These are phyloP conservation scores for Nakazawaea anatomiae DNA, from an alignment of 805 yeast species.

Conservation along the genomic window DNA sequence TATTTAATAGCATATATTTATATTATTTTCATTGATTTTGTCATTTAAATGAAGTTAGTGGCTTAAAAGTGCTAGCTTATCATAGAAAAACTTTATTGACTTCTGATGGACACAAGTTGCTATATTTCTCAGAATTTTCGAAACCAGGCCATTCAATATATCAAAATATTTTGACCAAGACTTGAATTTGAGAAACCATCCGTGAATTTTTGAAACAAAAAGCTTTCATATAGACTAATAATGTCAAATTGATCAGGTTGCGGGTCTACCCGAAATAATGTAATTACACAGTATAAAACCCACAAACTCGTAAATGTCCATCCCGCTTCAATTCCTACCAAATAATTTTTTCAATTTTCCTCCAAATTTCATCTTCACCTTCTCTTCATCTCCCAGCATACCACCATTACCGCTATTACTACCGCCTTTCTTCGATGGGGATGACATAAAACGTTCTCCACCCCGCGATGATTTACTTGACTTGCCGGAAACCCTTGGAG, in stretches of 20 bases:
- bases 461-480: not conserved
- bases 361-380: slow-evolving; percentile 26
- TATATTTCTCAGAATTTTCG: too few relatives aligned
- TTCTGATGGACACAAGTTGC: too few relatives aligned
- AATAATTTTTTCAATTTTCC: slow-evolving; percentile 29
- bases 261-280: not conserved
- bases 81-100: too few relatives aligned
- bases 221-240: too few relatives aligned
- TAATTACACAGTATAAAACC: not conserved
- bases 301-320: not conserved
- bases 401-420: not conserved
- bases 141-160: too few relatives aligned
- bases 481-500: not conserved
- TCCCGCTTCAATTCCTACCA: slow-evolving; percentile 15
- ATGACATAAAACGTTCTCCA: not conserved
- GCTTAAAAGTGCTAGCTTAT: too few relatives aligned
- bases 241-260: not conserved
- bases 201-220: too few relatives aligned
- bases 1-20: too few relatives aligned
- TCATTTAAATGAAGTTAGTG: too few relatives aligned
- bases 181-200: too few relatives aligned
- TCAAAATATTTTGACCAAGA: too few relatives aligned
- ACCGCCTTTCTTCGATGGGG: not conserved
- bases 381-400: slow-evolving; percentile 3
- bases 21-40: too few relatives aligned